These are phyloP conservation scores for Fonsecaea nubica DNA, from an alignment of 2,329 filamentous ascomycete genomes.

Conservation along the genomic window DNA sequence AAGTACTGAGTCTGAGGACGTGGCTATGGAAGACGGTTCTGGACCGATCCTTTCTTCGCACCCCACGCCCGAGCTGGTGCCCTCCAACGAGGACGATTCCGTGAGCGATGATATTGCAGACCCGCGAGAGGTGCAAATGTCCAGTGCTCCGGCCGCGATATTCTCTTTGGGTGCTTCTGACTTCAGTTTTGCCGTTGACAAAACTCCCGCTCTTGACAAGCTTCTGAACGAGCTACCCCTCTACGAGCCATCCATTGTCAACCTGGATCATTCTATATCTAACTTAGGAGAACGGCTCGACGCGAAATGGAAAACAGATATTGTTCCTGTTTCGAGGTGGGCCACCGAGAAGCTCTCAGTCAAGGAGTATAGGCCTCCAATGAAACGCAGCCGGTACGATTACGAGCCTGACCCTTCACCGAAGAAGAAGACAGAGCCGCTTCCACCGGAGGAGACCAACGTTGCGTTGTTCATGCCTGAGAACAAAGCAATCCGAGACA, in stretches of 20 bases:
- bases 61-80: slow-evolving; percentile 71
- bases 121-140: slow-evolving; percentile 51
- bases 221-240: slow-evolving; percentile 81
- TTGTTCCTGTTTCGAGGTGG: slow-evolving; percentile 84
- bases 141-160: slow-evolving; percentile 72
- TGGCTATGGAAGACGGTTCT: slow-evolving; percentile 41
- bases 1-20: slow-evolving; percentile 40
- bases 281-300: slow-evolving; percentile 62
- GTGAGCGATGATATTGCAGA: slow-evolving; percentile 52
- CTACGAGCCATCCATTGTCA: slow-evolving; percentile 67
- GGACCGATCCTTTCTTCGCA: slow-evolving; percentile 48
- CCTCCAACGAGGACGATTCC: slow-evolving; percentile 67
- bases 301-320: slow-evolving; percentile 74
- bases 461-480: slow-evolving; percentile 90
- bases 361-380: slow-evolving; percentile 67
- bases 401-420: slow-evolving; percentile 76
- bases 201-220: slow-evolving; percentile 75
- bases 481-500: slow-evolving; percentile 86
- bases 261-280: slow-evolving; percentile 53
- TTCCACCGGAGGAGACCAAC: slow-evolving; percentile 73
- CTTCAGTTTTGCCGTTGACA: slow-evolving; percentile 77
- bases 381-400: slow-evolving; percentile 81
- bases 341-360: slow-evolving; percentile 80
- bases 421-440: slow-evolving; percentile 57
- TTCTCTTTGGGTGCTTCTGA: slow-evolving; percentile 84